Conservation (phyloP, 2,329 filamentous ascomycete genomes). For the Aspergillus luchuensis region DNA sequence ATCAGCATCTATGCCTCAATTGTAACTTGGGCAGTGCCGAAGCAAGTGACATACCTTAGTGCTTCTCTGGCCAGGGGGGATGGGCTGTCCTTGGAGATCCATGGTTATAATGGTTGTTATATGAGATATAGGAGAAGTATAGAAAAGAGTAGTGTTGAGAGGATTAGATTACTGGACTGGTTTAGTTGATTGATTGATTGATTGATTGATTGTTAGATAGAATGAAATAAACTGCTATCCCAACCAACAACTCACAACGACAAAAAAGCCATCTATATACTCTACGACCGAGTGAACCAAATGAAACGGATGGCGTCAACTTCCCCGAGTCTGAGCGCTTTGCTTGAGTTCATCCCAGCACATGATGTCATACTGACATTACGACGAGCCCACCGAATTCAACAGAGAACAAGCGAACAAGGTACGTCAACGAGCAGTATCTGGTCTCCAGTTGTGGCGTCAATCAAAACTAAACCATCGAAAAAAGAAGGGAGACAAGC, state of each 20-base stretch:
- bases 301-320: constrained; percentile 1
- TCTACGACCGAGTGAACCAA: background rate
- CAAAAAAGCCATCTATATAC: constrained; percentile 1
- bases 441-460: constrained; percentile 5
- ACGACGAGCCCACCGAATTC: constrained; percentile 1
- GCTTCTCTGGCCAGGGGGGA: constrained; percentile 33
- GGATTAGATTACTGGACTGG: background rate
- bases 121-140: background rate
- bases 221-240: background rate
- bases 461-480: background rate
- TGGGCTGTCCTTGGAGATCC: constrained; percentile 45
- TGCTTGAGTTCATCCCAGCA: background rate
- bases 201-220: background rate
- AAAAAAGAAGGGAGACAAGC: background rate
- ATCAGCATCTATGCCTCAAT: background rate
- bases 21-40: background rate
- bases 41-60: constrained; percentile 36
- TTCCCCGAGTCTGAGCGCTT: too few relatives aligned
- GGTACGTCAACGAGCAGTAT: constrained; percentile 16
- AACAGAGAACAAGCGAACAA: background rate
- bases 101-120: constrained; percentile 25
- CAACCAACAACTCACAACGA: background rate
- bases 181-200: background rate
- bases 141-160: background rate
- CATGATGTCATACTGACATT: constrained; percentile 19